Evolutionary conservation across 2,329 filamentous ascomycete species (phyloP), one percentile per base, ranked within the genome.

Genomic region (Trichophyton verrucosum): DNA sequence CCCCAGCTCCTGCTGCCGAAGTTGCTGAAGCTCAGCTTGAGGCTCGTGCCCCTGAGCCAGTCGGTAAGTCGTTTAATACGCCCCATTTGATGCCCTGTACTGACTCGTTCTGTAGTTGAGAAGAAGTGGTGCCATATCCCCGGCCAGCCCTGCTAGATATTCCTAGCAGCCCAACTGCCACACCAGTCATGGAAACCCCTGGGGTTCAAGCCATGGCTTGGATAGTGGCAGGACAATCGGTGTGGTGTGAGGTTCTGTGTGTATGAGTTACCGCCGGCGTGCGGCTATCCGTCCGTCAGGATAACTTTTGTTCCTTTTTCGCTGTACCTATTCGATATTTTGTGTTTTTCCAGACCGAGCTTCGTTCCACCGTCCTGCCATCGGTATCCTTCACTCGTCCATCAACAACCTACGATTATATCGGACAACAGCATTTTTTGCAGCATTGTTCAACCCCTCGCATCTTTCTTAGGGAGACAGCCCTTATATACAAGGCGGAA

Each of bases 71-170:
- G 6, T 13, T 11, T 13, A 38, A 38, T 38, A 38, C 11, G 15
- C 22, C 44, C 7, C 11, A 3, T 56, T 22, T 36, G 72, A 65
- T 66, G 64, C 68, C 30, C n/a, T 30, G 11, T 64, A 68, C 44
- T 66, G 65, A 60, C 64, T 64, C n/a, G 64, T 65, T 20, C 59
- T 60, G 51, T 65, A 57, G 59, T 70, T 49, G 62, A 66, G 58
- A 69, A 68, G 60, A 57, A 57, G 24, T 73, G 71, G 72, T 75
- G 72, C 60, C 63, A 62, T 33, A 66, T 68, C 56, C 68, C 70
- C 20, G 73, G 70, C 20, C 67, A 73, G 60, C 67, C 68, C 33
- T 75, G 74, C 63, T 86, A 65, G 57, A 49, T 57, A 46, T 2
- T 13, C 3, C 59, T 60, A 59, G 57, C 57, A 33, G 40, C 22